Conservation (phyloP, 768 basidiomycete species). For the Tylopilus sp. region DNA sequence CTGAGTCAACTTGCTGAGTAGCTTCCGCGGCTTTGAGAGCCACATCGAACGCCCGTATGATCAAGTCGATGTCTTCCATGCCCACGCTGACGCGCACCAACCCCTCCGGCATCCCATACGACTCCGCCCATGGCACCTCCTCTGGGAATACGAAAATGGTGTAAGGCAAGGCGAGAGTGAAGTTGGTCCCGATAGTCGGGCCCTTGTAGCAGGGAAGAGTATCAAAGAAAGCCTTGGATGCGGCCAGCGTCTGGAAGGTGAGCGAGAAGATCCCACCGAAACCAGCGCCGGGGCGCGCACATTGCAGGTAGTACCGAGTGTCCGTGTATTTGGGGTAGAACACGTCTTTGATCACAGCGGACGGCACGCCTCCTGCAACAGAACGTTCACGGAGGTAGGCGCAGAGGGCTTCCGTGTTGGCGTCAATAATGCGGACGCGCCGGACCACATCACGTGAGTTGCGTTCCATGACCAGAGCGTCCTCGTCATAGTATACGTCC, state of each 20-base stretch:
- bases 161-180: too few species aligned
- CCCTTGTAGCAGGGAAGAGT: conserved; percentile 81
- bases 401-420: conserved; percentile 78
- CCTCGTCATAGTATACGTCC: conserved; percentile 84
- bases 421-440: conserved; percentile 62
- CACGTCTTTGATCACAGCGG: conserved; percentile 69
- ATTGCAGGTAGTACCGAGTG: conserved; percentile 64
- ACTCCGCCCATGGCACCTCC: conserved; percentile 90
- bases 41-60: conserved; percentile 60
- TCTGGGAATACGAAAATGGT: conserved; percentile 80
- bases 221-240: conserved; percentile 83
- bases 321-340: conserved; percentile 88
- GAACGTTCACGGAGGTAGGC: conserved; percentile 69
- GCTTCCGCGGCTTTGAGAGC: too few species aligned
- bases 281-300: conserved; percentile 54
- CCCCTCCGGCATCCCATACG: conserved; percentile 78
- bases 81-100: too few species aligned
- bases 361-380: conserved; percentile 32
- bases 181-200: conserved; percentile 91
- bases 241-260: conserved; percentile 67
- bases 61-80: conserved; percentile 54
- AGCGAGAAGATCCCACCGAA: conserved; percentile 88
- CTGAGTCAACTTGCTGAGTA: too few species aligned
- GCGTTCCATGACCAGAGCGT: conserved; percentile 95
- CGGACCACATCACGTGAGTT: conserved; percentile 90